Percentiles rank a stretch among this genome's conserved stretches.
phyloP scores from a whole-genome alignment of 164 flowering plant genomes.

The Berberis vulgaris region DNA sequence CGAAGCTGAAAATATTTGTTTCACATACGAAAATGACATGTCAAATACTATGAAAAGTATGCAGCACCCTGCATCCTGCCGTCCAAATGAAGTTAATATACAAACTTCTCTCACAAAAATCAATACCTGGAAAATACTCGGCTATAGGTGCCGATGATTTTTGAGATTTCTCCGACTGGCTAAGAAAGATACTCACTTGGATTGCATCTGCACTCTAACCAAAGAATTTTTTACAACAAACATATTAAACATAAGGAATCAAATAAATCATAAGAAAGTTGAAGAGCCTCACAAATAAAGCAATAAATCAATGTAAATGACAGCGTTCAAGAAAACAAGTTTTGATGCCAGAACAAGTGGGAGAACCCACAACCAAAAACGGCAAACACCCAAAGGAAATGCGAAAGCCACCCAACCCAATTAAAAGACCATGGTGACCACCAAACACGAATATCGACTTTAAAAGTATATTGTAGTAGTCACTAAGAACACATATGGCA shows the following conservation, averaged over 20 bases:
- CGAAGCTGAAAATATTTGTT: slow-evolving; percentile 35
- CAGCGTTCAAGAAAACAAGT: neutral
- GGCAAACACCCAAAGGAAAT: no score
- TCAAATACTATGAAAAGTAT: neutral
- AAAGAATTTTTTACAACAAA: slow-evolving; percentile 20
- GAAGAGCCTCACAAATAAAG: neutral
- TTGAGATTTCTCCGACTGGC: slow-evolving; percentile 36
- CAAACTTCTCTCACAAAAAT: neutral
- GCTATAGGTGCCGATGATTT: slow-evolving; percentile 54
- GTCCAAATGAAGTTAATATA: neutral
- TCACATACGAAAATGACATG: neutral
- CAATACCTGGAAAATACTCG: slow-evolving; percentile 72
- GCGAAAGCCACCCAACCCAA: no score
- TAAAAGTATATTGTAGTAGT: no score
- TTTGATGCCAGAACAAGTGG: neutral
- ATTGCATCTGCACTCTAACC: slow-evolving; percentile 78
- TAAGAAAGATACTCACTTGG: slow-evolving; percentile 49
- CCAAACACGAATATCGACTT: no score
- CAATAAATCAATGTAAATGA: neutral
- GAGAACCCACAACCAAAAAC: no score
- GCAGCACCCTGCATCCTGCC: neutral
- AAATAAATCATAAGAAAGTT: neutral
- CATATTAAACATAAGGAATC: neutral
- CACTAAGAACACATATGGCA: no score
- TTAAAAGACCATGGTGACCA: no score